Percentiles rank a stretch among this genome's conserved stretches.
Conservation (phyloP, 805 yeast genomes). For the Yarrowia sp. region DNA sequence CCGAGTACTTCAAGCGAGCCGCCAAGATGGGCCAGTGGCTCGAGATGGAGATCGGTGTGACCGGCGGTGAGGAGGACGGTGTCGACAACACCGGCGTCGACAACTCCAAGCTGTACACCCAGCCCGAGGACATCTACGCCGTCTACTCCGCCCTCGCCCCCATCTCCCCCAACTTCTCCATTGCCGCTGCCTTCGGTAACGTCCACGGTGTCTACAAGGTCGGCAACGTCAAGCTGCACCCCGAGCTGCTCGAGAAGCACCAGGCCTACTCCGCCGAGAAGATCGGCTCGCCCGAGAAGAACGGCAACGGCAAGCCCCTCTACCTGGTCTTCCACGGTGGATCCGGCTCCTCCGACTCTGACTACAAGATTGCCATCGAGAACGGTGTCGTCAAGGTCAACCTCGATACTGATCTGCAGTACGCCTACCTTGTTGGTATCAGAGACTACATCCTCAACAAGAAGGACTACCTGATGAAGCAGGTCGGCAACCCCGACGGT, state of each 20-base stretch:
- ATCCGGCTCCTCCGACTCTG: constrained; percentile 92
- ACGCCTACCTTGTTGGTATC: constrained; percentile 94
- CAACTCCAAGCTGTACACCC: constrained; percentile 86
- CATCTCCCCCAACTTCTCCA: constrained; percentile 96
- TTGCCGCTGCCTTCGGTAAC: constrained; percentile 99
- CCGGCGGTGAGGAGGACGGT: constrained; percentile 99
- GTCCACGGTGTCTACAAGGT: constrained; percentile 99
- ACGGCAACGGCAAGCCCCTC: constrained; percentile 59
- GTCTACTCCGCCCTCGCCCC: constrained; percentile 88
- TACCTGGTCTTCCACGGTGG: constrained; percentile 99
- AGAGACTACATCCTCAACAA: constrained; percentile 94
- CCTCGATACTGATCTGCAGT: constrained; percentile 99
- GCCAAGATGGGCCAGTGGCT: constrained; percentile 94
- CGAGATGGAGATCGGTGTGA: constrained; percentile 99
- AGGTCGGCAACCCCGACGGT: constrained; percentile 99
- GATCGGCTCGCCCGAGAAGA: constrained; percentile 44
- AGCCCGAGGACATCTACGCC: constrained; percentile 88
- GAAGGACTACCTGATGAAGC: constrained; percentile 87
- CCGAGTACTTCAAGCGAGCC: constrained; percentile 90
- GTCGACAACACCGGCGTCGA: constrained; percentile 95
- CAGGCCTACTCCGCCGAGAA: constrained; percentile 81
- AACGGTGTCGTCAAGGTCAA: constrained; percentile 98
- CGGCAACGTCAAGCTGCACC: constrained; percentile 93
- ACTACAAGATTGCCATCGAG: constrained; percentile 85
- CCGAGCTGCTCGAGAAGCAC: constrained; percentile 93